Percentiles rank a stretch among this genome's conserved stretches.
Evolutionary conservation across 1,284 basidiomycete species (phyloP).

Genomic region (Puccinia coronata): DNA sequence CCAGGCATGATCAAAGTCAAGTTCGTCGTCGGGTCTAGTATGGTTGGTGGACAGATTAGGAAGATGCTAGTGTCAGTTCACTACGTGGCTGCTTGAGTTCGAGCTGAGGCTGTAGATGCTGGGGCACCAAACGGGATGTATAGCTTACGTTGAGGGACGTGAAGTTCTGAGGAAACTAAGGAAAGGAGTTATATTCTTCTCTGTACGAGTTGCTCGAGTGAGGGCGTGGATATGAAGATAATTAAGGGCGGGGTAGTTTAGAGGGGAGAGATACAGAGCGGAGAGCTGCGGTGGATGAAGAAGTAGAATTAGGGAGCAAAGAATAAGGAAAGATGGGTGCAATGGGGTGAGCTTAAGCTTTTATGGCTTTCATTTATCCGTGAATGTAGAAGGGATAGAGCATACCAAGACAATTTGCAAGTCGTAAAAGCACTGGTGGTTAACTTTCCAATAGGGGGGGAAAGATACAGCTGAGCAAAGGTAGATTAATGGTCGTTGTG

Average conservation of each 20-base stretch:
- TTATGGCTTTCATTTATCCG: neutral
- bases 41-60: too few relatives aligned
- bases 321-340: neutral
- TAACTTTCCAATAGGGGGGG: constrained; percentile 12
- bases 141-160: too few relatives aligned
- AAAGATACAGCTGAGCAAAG: too few relatives aligned
- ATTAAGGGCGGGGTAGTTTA: neutral
- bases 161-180: too few relatives aligned
- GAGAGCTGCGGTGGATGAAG: neutral
- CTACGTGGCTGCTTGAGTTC: too few relatives aligned
- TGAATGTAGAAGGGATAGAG: neutral
- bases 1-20: constrained; percentile 6
- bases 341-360: neutral
- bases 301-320: neutral
- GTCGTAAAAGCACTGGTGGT: neutral
- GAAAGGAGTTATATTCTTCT: neutral
- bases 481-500: too few relatives aligned
- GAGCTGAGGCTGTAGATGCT: too few relatives aligned
- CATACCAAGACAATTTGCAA: neutral
- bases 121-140: too few relatives aligned
- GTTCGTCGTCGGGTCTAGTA: too few relatives aligned
- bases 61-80: too few relatives aligned
- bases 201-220: neutral
- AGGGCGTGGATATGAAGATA: neutral
- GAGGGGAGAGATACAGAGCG: neutral